Base-by-base conservation (phyloP, 139 green algal genomes). In the Coelastrella sp. region DNA sequence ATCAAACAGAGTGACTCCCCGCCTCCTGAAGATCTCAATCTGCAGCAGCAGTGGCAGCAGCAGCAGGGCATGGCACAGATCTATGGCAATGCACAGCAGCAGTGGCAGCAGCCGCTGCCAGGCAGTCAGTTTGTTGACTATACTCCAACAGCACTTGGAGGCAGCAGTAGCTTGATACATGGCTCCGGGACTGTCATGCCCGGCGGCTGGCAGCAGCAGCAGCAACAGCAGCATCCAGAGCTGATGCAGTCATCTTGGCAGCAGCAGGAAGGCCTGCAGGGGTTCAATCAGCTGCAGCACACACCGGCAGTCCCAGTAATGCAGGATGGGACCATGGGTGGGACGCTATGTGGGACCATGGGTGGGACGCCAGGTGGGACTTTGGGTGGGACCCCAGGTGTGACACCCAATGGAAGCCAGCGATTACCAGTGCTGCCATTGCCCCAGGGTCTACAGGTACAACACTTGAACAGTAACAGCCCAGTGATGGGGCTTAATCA, bases 1-100 rank as follows among this genome's bases (percentile, higher is more conserved):
- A 88, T 88, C 65, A 88, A 88, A 73, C 82, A 88, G 32, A 65
- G 65, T 77, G 65, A 79, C 32, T 88, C 82, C 2, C 82, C 82
- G 4, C 82, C 82, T 47, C 65, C 65, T 61, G 64, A 68, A 20
- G 56, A 59, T 23, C 6, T 47, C 19, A 57, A 2, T 16, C 57
- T 8, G 4, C 56, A 85, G 78, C 78, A 85, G 54, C 78, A 85
- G 10, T 59, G 57, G 56, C 78, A 73, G 78, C 56, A 68, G 78
- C 78, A 66, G 78, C 78, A 71, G 78, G 7, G 10, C 13, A 32
- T 71, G 56, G 32, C 56, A 7, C 54, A 66, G 11, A 10, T 23
- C 13, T 54, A 19, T 14, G n/a, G 13, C 32, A 64, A 10, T 7
- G 64, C 64, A 20, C 47, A 60, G 20, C 47, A 20, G 20, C 75